Conservation (phyloP, 2,329 filamentous ascomycete species). For the Exophiala viscosa region DNA sequence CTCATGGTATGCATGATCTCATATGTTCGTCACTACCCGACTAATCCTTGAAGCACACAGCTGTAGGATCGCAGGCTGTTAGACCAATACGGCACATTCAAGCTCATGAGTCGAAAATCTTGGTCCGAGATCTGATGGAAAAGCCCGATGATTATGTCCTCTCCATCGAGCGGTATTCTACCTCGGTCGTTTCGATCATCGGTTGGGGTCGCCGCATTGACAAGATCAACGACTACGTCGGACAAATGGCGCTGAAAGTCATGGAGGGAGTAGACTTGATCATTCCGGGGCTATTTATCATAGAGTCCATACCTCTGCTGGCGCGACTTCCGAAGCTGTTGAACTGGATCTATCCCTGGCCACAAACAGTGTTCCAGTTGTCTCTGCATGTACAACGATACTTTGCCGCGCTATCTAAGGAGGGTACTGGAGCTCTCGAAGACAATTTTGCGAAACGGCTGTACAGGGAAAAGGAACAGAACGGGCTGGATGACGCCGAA, state of each 20-base stretch:
- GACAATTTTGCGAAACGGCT: slow-evolving; percentile 45
- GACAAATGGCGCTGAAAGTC: slow-evolving; percentile 16
- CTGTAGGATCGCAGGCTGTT: slow-evolving; percentile 55
- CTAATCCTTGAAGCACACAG: slow-evolving; percentile 37
- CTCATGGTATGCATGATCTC: slow-evolving; percentile 36
- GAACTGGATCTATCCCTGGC: slow-evolving; percentile 16
- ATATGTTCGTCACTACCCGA: background rate
- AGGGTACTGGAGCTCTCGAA: slow-evolving; percentile 42
- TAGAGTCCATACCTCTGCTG: slow-evolving; percentile 33
- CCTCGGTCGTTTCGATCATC: slow-evolving; percentile 41
- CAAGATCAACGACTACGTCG: slow-evolving; percentile 51
- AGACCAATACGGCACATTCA: slow-evolving; percentile 52
- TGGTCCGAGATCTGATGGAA: slow-evolving; percentile 43
- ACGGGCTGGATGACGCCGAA: slow-evolving; percentile 44
- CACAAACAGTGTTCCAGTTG: slow-evolving; percentile 28
- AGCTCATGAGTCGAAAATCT: slow-evolving; percentile 55
- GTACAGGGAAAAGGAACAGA: slow-evolving; percentile 47
- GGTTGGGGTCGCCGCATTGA: slow-evolving; percentile 38
- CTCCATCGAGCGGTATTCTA: slow-evolving; percentile 41
- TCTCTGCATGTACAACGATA: slow-evolving; percentile 48
- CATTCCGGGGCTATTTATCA: slow-evolving; percentile 20
- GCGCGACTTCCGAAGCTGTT: slow-evolving; percentile 46
- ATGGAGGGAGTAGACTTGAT: slow-evolving; percentile 24
- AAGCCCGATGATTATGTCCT: slow-evolving; percentile 36
- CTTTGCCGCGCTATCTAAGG: slow-evolving; percentile 51